These are phyloP conservation scores for Phytopythium cucurbitacearum DNA, from an alignment of 352 stramenopile species.

Conservation along the genomic window DNA sequence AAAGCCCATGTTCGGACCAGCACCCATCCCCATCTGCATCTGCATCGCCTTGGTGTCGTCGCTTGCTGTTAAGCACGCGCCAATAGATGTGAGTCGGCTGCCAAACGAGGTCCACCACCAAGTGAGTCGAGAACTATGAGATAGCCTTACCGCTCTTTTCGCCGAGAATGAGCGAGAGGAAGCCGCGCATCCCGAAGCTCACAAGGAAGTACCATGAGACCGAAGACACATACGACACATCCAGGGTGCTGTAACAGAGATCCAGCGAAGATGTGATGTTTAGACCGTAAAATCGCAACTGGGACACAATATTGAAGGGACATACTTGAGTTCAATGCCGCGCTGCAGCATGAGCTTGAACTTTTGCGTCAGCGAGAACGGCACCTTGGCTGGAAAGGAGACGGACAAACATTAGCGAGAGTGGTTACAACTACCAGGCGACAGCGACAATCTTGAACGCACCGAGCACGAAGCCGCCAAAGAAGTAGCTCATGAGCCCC, in stretches of 20 bases:
- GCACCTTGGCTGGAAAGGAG: conserved; percentile 88
- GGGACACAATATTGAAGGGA: neutral
- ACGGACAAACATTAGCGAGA: conserved; percentile 1
- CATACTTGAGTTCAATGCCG: conserved; percentile 92
- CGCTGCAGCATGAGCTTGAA: conserved; percentile 99
- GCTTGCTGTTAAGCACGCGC: conserved; percentile 31
- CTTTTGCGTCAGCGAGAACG: conserved; percentile 96
- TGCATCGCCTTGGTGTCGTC: conserved; percentile 90
- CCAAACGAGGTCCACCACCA: too few relatives aligned
- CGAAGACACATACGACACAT: conserved; percentile 97
- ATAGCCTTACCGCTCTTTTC: conserved; percentile 69
- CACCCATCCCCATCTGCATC: conserved; percentile 91
- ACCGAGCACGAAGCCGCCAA: conserved; percentile 96
- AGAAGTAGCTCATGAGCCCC: conserved; percentile 98
- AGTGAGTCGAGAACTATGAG: neutral
- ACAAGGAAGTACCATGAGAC: conserved; percentile 99
- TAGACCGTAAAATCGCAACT: neutral
- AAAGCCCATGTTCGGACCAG: conserved; percentile 81
- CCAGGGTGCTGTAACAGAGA: conserved; percentile 76
- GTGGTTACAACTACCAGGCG: neutral
- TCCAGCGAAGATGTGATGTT: neutral
- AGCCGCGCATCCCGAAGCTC: conserved; percentile 97
- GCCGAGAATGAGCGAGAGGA: conserved; percentile 95
- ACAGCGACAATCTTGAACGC: conserved; percentile 2
- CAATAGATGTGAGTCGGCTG: neutral